Percentiles rank a stretch among this genome's conserved stretches.
Conservation (phyloP, 2,329 filamentous ascomycete genomes). For the Aspergillus sp. region DNA sequence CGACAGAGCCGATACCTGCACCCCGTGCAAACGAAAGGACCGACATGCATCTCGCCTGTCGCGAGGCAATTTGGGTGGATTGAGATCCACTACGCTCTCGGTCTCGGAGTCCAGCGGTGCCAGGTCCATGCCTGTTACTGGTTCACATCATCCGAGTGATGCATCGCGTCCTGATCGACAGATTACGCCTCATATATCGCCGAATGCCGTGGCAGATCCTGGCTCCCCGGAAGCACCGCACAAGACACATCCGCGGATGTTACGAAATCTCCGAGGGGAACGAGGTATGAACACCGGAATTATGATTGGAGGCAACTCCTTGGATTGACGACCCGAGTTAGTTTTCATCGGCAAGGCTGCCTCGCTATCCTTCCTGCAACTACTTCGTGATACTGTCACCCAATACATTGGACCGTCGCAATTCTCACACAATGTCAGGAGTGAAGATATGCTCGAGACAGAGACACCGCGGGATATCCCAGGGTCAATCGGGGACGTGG, state of each 20-base stretch:
- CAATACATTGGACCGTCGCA: constrained; percentile 55
- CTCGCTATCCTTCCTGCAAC: constrained; percentile 56
- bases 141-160: constrained; percentile 20
- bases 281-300: constrained; percentile 37
- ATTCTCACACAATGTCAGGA: constrained; percentile 53
- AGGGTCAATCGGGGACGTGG: constrained; percentile 32
- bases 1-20: constrained; percentile 42
- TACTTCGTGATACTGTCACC: constrained; percentile 48
- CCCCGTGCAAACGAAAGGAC: constrained; percentile 13
- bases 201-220: constrained; percentile 12
- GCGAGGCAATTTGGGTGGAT: not conserved
- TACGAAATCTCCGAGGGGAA: constrained; percentile 55
- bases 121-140: not conserved
- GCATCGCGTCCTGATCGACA: constrained; percentile 7
- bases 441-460: constrained; percentile 56
- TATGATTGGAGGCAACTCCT: not conserved
- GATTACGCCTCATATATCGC: not conserved
- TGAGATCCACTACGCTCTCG: not conserved
- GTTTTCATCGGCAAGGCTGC: constrained; percentile 35
- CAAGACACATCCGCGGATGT: constrained; percentile 42
- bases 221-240: constrained; percentile 30
- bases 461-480: constrained; percentile 38
- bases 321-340: not conserved
- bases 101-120: not conserved
- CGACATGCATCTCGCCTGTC: not conserved